Percentiles rank a stretch among this genome's conserved stretches.
phyloP scores from a whole-genome alignment of 352 stramenopile genomes.

The Pythium rishiriense region DNA sequence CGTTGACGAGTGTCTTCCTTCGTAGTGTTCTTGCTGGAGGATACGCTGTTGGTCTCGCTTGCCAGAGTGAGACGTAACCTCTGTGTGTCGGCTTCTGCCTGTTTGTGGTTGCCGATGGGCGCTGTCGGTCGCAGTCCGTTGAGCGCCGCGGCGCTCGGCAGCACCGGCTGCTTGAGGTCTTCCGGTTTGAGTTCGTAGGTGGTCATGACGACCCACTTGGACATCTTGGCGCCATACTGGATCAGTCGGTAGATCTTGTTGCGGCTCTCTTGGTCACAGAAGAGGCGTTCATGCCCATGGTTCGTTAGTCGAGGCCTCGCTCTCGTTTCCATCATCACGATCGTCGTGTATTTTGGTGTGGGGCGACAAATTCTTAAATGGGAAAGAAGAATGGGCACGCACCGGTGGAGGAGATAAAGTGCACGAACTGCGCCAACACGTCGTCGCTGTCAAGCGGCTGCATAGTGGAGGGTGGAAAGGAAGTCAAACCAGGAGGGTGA shows the following conservation, averaged over 20 bases:
- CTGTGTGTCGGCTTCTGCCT: constrained; percentile 8
- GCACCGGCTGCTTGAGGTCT: constrained; percentile 15
- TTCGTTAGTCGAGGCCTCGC: neutral
- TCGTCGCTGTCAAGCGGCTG: constrained; percentile 27
- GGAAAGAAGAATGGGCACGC: neutral
- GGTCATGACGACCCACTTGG: constrained; percentile 41
- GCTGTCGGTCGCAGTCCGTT: neutral
- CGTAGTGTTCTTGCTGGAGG: neutral
- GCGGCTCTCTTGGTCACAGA: constrained; percentile 43
- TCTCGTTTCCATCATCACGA: neutral
- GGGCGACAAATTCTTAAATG: neutral
- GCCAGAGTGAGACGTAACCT: neutral
- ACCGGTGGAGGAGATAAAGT: constrained; percentile 59
- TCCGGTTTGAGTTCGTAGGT: constrained; percentile 11
- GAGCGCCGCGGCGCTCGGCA: neutral
- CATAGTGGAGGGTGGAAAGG: constrained; percentile 2
- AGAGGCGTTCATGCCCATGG: constrained; percentile 2
- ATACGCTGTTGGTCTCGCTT: neutral
- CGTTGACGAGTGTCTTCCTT: neutral
- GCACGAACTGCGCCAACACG: constrained; percentile 38
- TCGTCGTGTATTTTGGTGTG: neutral
- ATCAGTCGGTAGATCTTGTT: constrained; percentile 64
- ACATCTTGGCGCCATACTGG: constrained; percentile 62
- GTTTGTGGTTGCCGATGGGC: constrained; percentile 20
- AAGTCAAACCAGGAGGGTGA: constrained; percentile 2